Conservation (phyloP, 805 yeast genomes). For the Candida dajiaensis region DNA sequence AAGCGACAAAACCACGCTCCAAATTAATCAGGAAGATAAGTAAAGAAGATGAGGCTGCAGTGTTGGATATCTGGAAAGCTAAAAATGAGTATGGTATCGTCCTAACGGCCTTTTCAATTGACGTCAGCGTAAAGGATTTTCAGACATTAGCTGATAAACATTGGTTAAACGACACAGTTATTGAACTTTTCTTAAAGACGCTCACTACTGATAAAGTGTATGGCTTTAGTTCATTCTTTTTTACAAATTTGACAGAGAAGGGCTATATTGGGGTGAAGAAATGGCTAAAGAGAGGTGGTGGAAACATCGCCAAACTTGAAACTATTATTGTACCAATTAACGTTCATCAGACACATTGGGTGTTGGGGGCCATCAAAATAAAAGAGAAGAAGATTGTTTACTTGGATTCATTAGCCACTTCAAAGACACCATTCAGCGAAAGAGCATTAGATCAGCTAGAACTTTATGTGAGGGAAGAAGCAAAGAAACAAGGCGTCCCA, state of each 20-base stretch:
- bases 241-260: constrained; percentile 56
- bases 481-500: constrained; percentile 39
- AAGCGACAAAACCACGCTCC: constrained; percentile 15
- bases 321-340: constrained; percentile 83
- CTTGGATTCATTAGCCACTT: constrained; percentile 65
- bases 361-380: constrained; percentile 73
- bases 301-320: constrained; percentile 57
- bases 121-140: constrained; percentile 60
- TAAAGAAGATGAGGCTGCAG: constrained; percentile 18
- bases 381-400: constrained; percentile 52
- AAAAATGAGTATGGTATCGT: constrained; percentile 22
- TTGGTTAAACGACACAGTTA: constrained; percentile 91
- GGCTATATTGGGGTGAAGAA: constrained; percentile 80
- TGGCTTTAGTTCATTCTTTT: constrained; percentile 87
- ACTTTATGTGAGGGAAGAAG: constrained; percentile 64
- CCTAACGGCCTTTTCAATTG: constrained; percentile 39
- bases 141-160: constrained; percentile 59
- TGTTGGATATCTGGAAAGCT: constrained; percentile 24
- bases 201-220: constrained; percentile 36
- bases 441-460: constrained; percentile 41
- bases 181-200: constrained; percentile 66
- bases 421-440: constrained; percentile 30
- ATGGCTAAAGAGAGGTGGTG: constrained; percentile 78
- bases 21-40: constrained; percentile 24
- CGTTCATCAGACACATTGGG: constrained; percentile 84